Base-by-base conservation (phyloP, 176 grass and related monocot genomes). In the Aegilops bicornis region DNA sequence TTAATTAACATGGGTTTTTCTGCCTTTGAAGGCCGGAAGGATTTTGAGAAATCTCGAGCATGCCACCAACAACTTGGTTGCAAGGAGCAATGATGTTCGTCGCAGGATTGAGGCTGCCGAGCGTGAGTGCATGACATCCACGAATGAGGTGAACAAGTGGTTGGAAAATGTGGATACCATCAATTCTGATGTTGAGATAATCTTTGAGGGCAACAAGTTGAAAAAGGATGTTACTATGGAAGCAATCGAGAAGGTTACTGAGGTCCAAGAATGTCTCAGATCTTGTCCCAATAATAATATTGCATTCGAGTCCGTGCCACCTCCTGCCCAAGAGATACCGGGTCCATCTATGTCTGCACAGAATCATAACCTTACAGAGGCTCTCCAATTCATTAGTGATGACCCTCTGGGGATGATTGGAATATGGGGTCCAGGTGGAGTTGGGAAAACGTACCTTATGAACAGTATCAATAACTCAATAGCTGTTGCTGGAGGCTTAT, bases 401-500 rank as follows among this genome's bases (percentile, higher is more conserved):
- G 73, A 48, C 20, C 59, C 25, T 4, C 48, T 72, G 3, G 64
- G 36, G 6, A 70, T 78, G 2, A 63, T 88, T 45, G 87, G 87
- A 7, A 79, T 83, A 42, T 73, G 52, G 50, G 87, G 86, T 27
- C 23, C 14, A 4, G 71, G 86, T 23, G 87, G 87, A 62, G 81
- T 72, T n/a, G 69, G 69, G 36, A 72, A 72, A 42, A 72, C 69
- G 3, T 72, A 42, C 43, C 20, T 72, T 42, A 10, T 72, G 36
- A 72, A 42, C 12, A 24, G 11, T 72, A 42, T 72, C 4, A 72
- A 72, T 72, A 72, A 72, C 69, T 42, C 69, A 72, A 40, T 71
- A 1, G 69, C 2, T 23, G 36, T 24, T 7, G 36, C 10, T 14
- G 36, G 2, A 72, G 36, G 5, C 36, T 1, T 43, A 3, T 12